Conservation (phyloP, 495 filamentous ascomycete species). For the Aspergillus taichungensis region DNA sequence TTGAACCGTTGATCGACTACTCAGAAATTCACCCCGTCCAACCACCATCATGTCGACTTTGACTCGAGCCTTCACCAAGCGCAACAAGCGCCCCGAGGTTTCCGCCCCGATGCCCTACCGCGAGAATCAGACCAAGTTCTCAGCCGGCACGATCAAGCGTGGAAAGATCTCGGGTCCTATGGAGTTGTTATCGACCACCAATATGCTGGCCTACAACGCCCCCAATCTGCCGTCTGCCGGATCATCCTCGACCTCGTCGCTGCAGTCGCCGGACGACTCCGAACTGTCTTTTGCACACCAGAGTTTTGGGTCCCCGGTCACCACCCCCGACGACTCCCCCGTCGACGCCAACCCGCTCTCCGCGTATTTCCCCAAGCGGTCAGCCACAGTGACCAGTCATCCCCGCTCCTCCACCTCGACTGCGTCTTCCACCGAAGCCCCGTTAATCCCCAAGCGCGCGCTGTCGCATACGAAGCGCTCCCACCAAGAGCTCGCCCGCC, state of each 20-base stretch:
- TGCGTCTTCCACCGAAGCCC: constrained; percentile 43
- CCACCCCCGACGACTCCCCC: constrained; percentile 68
- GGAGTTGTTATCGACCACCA: constrained; percentile 85
- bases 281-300: constrained; percentile 51
- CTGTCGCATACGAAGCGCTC: constrained; percentile 78
- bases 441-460: constrained; percentile 63
- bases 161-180: constrained; percentile 80
- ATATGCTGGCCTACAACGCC: constrained; percentile 89
- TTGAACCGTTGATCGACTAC: neutral
- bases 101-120: constrained; percentile 42
- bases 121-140: constrained; percentile 38
- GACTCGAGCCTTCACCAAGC: constrained; percentile 60
- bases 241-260: constrained; percentile 46
- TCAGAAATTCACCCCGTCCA: neutral
- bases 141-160: constrained; percentile 40
- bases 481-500: constrained; percentile 56
- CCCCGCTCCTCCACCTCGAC: constrained; percentile 36
- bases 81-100: constrained; percentile 42
- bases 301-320: constrained; percentile 48
- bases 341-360: constrained; percentile 68
- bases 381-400: constrained; percentile 33
- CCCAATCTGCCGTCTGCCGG: constrained; percentile 60
- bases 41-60: constrained; percentile 37
- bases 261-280: constrained; percentile 51
- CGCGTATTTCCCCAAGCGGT: constrained; percentile 60